Evolutionary conservation across 2,329 filamentous ascomycete genomes (phyloP).

Genomic region (Stromatinia cepivora): DNA sequence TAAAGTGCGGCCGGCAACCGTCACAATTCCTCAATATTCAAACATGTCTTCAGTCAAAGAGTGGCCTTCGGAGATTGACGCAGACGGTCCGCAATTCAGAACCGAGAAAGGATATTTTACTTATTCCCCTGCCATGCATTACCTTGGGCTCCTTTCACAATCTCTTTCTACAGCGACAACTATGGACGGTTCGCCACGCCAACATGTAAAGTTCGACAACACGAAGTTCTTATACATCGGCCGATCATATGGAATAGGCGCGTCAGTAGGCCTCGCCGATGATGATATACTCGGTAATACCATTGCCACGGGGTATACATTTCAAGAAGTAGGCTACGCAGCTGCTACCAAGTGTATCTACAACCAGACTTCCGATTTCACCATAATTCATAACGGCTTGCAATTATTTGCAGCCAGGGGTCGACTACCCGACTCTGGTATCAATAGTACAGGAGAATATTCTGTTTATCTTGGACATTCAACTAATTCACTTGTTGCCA

Average conservation of each 20-base stretch:
- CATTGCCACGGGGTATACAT: conserved; percentile 36
- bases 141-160: background rate
- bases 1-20: background rate
- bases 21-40: conserved; percentile 10
- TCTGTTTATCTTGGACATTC: conserved; percentile 15
- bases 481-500: conserved; percentile 16
- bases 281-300: conserved; percentile 5
- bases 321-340: conserved; percentile 42
- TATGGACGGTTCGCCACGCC: background rate
- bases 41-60: conserved; percentile 17
- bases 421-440: conserved; percentile 14
- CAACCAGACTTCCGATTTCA: conserved; percentile 37
- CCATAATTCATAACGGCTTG: background rate
- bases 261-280: conserved; percentile 12
- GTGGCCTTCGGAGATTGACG: conserved; percentile 11
- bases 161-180: conserved; percentile 5
- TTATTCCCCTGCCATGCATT: background rate
- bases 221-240: conserved; percentile 4
- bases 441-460: conserved; percentile 16
- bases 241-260: conserved; percentile 9
- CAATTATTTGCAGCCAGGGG: conserved; percentile 10
- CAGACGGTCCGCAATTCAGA: background rate
- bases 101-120: conserved; percentile 12
- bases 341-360: conserved; percentile 43
- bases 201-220: conserved; percentile 8